Evolutionary conservation across 2,329 filamentous ascomycete genomes (phyloP).

Genomic region (Aspergillus terreus): DNA sequence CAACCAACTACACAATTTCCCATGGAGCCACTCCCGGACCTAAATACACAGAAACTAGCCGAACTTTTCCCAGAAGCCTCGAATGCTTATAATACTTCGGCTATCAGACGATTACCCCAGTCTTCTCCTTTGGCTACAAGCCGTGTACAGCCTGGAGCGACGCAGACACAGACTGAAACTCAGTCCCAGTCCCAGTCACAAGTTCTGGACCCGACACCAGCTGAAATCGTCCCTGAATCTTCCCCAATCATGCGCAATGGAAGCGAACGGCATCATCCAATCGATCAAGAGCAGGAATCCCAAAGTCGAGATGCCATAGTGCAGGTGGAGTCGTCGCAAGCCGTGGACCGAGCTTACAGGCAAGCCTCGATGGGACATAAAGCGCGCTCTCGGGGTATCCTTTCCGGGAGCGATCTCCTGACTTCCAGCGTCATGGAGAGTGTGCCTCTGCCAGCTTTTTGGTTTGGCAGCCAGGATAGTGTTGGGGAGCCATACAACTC

Average conservation of each 20-base stretch:
- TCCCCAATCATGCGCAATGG: slow-evolving; percentile 28
- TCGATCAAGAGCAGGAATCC: slow-evolving; percentile 11
- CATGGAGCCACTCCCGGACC: slow-evolving; percentile 30
- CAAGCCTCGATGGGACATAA: slow-evolving; percentile 9
- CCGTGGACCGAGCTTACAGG: slow-evolving; percentile 23
- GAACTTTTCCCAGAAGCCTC: slow-evolving; percentile 35
- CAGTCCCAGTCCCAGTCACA: slow-evolving; percentile 22
- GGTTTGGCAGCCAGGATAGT: slow-evolving; percentile 37
- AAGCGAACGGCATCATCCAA: slow-evolving; percentile 1
- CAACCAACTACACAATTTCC: slow-evolving; percentile 36
- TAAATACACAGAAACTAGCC: slow-evolving; percentile 35
- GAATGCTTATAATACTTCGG: slow-evolving; percentile 12
- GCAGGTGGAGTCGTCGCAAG: slow-evolving; percentile 41
- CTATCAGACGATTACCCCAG: slow-evolving; percentile 7
- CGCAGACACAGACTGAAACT: slow-evolving; percentile 9
- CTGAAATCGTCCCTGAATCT: slow-evolving; percentile 38
- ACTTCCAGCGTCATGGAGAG: slow-evolving; percentile 44
- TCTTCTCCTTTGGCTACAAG: slow-evolving; percentile 4
- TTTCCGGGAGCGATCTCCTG: slow-evolving; percentile 35
- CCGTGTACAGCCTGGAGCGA: slow-evolving; percentile 1
- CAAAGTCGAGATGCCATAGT: slow-evolving; percentile 27
- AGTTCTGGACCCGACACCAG: slow-evolving; percentile 17
- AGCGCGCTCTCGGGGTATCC: slow-evolving; percentile 17
- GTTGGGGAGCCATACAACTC: slow-evolving; percentile 35
- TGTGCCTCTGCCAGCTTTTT: slow-evolving; percentile 36